These are phyloP conservation scores for Nymphaea colorata DNA, from an alignment of 164 flowering plant genomes.

Conservation along the genomic window DNA sequence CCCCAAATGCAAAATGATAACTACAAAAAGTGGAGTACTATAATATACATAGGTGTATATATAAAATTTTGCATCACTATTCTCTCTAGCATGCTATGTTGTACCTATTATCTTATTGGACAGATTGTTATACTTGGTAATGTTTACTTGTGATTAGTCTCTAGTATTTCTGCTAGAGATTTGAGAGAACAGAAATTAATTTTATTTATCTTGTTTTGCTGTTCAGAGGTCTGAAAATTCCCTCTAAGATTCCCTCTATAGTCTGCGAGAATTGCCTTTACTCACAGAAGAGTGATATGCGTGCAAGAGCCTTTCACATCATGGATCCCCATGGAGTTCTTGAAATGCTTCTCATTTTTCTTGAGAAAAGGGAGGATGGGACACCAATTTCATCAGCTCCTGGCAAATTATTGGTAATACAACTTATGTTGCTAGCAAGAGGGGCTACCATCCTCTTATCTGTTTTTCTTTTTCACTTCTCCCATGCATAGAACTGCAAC, in stretches of 20 bases:
- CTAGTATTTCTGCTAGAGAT: no score
- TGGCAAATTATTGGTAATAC: constrained; percentile 29
- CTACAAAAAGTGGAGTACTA: no score
- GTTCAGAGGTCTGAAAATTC: constrained; percentile 81
- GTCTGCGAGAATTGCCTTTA: constrained; percentile 91
- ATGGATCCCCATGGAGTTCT: constrained; percentile 75
- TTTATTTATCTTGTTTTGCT: background rate
- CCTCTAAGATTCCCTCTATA: constrained; percentile 70
- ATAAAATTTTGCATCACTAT: no score
- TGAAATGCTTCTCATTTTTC: constrained; percentile 78
- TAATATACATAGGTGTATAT: no score
- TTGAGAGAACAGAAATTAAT: no score
- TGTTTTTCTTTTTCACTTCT: background rate
- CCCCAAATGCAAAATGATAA: no score
- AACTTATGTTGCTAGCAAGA: background rate
- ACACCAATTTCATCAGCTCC: constrained; percentile 27
- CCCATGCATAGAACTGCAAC: background rate
- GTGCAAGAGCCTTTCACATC: constrained; percentile 86
- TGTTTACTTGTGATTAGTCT: no score
- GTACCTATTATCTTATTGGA: no score
- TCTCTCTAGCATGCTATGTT: no score
- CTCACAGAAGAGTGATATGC: constrained; percentile 49
- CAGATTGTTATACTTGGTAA: no score
- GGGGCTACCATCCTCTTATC: no score
- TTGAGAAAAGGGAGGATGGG: constrained; percentile 64